phyloP scores from a whole-genome alignment of 2,329 filamentous ascomycete genomes.

The Nectriaceae sp. region DNA sequence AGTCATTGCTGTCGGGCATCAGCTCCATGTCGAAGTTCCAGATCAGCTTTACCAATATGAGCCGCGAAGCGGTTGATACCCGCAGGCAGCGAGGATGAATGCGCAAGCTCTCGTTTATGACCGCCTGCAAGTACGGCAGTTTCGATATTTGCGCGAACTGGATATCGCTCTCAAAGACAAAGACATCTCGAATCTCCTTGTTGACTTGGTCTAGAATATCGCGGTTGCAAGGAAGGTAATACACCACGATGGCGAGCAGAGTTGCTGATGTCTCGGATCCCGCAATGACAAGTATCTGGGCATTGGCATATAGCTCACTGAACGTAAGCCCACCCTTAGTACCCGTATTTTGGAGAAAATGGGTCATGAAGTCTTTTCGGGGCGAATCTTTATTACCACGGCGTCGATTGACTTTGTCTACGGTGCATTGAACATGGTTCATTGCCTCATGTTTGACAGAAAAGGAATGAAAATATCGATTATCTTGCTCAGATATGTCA shows the following conservation, averaged over 20 bases:
- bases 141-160: constrained; percentile 15
- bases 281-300: constrained; percentile 27
- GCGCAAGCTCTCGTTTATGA: constrained; percentile 43
- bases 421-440: not conserved
- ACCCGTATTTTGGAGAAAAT: constrained; percentile 37
- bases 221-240: constrained; percentile 28
- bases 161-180: constrained; percentile 40
- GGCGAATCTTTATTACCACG: not conserved
- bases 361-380: constrained; percentile 38
- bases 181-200: constrained; percentile 41
- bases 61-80: constrained; percentile 33
- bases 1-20: not conserved
- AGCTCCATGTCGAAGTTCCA: not conserved
- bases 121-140: constrained; percentile 33
- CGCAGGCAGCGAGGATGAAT: constrained; percentile 31
- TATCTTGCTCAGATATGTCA: not conserved
- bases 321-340: constrained; percentile 32
- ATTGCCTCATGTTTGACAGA: not conserved
- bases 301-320: constrained; percentile 34
- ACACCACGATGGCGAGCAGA: constrained; percentile 28
- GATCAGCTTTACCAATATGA: not conserved
- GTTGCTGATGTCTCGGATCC: constrained; percentile 39
- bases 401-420: not conserved
- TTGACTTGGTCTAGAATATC: constrained; percentile 26
- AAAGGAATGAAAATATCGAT: not conserved